Evolutionary conservation across 371 early-diverging fungal species (phyloP).

Genomic region (Parasitella parasitica): DNA sequence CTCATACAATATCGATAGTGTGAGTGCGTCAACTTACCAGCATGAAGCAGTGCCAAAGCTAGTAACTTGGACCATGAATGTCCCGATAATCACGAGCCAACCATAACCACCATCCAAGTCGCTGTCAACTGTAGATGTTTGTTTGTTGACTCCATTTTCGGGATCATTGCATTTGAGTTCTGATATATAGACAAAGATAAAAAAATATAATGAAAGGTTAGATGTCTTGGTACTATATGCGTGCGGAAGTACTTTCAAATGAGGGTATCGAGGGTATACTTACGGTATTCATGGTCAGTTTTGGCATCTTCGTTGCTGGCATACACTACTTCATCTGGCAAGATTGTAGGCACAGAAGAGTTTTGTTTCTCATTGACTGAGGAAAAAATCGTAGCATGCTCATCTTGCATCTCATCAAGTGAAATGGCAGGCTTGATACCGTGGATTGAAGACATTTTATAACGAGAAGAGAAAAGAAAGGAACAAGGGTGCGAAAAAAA

Average conservation of each 20-base stretch:
- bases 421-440: background rate
- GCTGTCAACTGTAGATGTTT: background rate
- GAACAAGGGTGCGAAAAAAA: no score
- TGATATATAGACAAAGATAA: constrained; percentile 15
- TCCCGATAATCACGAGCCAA: constrained; percentile 58
- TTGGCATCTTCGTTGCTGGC: background rate
- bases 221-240: background rate
- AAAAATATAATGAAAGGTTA: constrained; percentile 5
- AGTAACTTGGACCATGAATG: constrained; percentile 56
- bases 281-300: constrained; percentile 7
- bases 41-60: constrained; percentile 49
- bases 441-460: background rate
- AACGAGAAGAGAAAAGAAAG: no score
- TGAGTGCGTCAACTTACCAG: constrained; percentile 25
- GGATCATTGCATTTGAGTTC: constrained; percentile 2
- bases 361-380: background rate
- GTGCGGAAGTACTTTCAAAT: background rate
- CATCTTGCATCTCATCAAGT: background rate
- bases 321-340: background rate
- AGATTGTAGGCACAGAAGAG: background rate
- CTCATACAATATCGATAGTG: background rate
- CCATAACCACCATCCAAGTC: constrained; percentile 51
- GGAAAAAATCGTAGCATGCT: background rate
- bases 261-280: constrained; percentile 5
- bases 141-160: constrained; percentile 8